A percentile compares a stretch with the other conserved stretches of the same genome.
phyloP scores from a whole-genome alignment of 768 basidiomycete genomes.

The Mycena vitilis region DNA sequence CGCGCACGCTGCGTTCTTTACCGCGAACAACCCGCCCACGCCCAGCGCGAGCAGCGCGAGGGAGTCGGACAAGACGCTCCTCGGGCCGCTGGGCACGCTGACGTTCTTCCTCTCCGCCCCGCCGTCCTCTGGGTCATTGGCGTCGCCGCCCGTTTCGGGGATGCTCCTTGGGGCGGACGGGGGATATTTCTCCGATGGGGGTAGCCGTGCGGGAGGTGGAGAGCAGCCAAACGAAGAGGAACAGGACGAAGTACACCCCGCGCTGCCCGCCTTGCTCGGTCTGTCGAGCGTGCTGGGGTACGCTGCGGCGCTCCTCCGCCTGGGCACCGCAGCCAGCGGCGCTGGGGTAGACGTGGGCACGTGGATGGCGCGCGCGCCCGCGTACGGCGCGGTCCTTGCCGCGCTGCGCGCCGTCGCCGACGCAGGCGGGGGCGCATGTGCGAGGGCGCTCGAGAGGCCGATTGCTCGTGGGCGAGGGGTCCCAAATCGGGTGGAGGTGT shows the following conservation, averaged over 20 bases:
- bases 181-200: no score
- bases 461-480: neutral
- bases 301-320: constrained; percentile 20
- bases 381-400: constrained; percentile 31
- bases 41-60: neutral
- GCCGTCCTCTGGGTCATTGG: neutral
- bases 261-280: constrained; percentile 15
- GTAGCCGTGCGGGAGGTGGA: no score
- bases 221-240: no score
- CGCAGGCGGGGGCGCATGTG: constrained; percentile 14
- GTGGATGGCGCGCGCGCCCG: constrained; percentile 31
- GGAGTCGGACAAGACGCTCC: constrained; percentile 20
- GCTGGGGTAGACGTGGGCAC: constrained; percentile 22
- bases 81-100: constrained; percentile 26
- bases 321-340: neutral
- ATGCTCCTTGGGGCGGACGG: no score
- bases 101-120: constrained; percentile 23
- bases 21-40: no score
- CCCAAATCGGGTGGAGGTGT: neutral
- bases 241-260: neutral
- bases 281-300: constrained; percentile 29
- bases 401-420: constrained; percentile 15
- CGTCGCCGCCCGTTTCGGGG: neutral
- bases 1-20: constrained; percentile 14
- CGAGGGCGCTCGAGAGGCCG: neutral